phyloP scores from a whole-genome alignment of 2,329 filamentous ascomycete species.

The Colletotrichum camelliae region DNA sequence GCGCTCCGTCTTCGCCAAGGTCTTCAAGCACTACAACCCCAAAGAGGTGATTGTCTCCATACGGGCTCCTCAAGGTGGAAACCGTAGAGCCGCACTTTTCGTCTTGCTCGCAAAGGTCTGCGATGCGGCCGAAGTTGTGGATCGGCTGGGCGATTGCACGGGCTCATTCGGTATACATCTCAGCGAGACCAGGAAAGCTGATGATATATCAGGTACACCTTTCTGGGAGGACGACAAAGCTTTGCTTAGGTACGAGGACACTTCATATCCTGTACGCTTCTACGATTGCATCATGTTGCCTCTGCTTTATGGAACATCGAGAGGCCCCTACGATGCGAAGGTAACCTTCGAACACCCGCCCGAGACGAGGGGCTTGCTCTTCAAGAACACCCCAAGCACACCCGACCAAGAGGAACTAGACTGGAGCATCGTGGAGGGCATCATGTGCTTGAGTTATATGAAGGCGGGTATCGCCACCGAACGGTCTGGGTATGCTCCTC shows the following conservation, averaged over 20 bases:
- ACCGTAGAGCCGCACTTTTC: neutral
- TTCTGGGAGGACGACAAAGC: neutral
- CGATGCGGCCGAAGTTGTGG: neutral
- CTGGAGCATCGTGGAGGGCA: neutral
- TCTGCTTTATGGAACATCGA: neutral
- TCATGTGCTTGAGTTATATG: neutral
- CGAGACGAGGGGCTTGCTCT: neutral
- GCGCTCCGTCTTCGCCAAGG: neutral
- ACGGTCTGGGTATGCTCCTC: neutral
- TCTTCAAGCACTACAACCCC: neutral
- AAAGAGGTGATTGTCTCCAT: neutral
- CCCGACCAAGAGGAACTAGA: neutral
- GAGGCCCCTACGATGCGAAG: neutral
- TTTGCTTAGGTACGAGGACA: neutral
- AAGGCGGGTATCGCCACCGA: neutral
- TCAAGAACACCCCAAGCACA: neutral
- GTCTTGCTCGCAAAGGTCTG: neutral
- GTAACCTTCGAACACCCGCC: neutral
- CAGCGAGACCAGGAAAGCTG: neutral
- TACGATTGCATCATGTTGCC: neutral
- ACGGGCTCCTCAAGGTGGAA: neutral
- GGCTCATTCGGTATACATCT: neutral
- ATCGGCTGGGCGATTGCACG: neutral
- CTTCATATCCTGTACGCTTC: neutral
- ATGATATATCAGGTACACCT: neutral